These are phyloP conservation scores for Agrocybe praecox DNA, from an alignment of 768 basidiomycete species.

Conservation along the genomic window DNA sequence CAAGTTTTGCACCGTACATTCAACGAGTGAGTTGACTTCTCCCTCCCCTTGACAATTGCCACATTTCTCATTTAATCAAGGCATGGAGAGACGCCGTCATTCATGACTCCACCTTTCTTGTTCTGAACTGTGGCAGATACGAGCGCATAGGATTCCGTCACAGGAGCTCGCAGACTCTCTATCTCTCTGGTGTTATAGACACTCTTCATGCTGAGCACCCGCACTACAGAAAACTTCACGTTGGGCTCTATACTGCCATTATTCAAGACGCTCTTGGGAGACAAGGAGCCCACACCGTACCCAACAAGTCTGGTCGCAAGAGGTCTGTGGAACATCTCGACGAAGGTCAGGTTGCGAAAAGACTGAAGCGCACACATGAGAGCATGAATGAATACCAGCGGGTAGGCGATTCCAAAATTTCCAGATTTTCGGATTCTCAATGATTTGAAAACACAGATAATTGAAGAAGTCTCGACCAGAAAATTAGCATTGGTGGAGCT, in stretches of 20 bases:
- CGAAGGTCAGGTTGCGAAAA: too few relatives aligned
- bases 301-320: too few relatives aligned
- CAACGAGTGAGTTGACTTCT: too few relatives aligned
- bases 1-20: too few relatives aligned
- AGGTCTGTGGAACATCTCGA: too few relatives aligned
- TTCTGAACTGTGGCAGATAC: conserved; percentile 8
- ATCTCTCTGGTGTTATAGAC: conserved; percentile 10
- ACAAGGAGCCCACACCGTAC: neutral
- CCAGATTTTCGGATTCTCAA: too few relatives aligned
- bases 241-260: conserved; percentile 9
- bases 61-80: neutral
- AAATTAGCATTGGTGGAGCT: neutral
- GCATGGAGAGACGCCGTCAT: neutral
- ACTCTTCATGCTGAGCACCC: conserved; percentile 3
- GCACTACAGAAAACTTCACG: conserved; percentile 3
- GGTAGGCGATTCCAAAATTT: too few relatives aligned
- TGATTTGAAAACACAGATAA: too few relatives aligned
- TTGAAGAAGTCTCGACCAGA: neutral
- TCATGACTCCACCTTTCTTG: conserved; percentile 2
- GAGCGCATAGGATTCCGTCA: conserved; percentile 11
- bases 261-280: conserved; percentile 7
- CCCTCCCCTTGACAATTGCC: too few relatives aligned
- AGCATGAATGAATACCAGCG: too few relatives aligned
- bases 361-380: too few relatives aligned
- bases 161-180: conserved; percentile 8